Evolutionary conservation across 2,329 filamentous ascomycete species (phyloP).

Genomic region (Penicillium sp.): DNA sequence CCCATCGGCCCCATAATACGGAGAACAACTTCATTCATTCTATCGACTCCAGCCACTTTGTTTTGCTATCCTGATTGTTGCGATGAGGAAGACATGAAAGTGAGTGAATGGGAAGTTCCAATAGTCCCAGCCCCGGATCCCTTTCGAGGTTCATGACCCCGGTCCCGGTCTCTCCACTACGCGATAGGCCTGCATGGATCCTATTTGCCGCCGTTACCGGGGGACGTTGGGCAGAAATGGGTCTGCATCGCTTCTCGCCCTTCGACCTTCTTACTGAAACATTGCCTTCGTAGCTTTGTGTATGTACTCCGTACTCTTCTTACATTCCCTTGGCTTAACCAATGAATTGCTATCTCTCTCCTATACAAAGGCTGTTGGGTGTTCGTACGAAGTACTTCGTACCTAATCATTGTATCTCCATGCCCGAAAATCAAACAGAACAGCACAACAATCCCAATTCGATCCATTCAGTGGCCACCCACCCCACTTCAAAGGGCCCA

Average conservation of each 20-base stretch:
- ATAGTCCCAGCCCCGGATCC: conserved; percentile 5
- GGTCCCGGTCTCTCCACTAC: conserved; percentile 22
- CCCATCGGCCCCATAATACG: no score
- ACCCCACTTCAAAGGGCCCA: conserved; percentile 28
- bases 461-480: conserved; percentile 26
- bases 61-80: conserved; percentile 5
- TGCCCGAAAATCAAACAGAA: conserved; percentile 11
- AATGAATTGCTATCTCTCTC: background rate
- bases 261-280: conserved; percentile 7
- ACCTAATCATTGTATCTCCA: background rate
- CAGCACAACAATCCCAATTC: conserved; percentile 13
- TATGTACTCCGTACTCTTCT: background rate
- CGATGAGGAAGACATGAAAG: conserved; percentile 5
- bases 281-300: conserved; percentile 5
- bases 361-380: background rate
- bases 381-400: background rate
- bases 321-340: background rate
- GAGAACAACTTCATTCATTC: no score
- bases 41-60: conserved; percentile 4
- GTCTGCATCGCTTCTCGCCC: conserved; percentile 20
- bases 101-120: background rate
- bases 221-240: conserved; percentile 30
- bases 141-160: conserved; percentile 13
- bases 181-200: conserved; percentile 21
- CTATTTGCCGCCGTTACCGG: conserved; percentile 25